Evolutionary conservation across 2,329 filamentous ascomycete species (phyloP).

Genomic region (Ophiosphaerella korrae): DNA sequence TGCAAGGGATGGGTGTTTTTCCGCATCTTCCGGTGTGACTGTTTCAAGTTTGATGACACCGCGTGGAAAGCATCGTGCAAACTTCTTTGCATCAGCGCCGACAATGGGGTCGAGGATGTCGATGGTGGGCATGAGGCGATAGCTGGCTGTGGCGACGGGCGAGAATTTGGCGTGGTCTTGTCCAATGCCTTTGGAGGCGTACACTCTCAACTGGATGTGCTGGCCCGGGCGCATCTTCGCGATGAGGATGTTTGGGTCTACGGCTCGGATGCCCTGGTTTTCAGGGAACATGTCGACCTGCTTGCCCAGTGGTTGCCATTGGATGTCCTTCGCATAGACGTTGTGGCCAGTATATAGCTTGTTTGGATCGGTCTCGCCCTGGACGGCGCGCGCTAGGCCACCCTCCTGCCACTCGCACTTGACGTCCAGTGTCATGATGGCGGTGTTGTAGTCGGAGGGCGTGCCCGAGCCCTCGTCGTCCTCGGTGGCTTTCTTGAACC

Average conservation of each 20-base stretch:
- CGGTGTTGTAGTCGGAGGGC: conserved; percentile 81
- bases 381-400: conserved; percentile 60
- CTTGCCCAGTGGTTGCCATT: conserved; percentile 75
- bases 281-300: conserved; percentile 39
- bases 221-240: conserved; percentile 93
- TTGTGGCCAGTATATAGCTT: conserved; percentile 87
- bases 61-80: conserved; percentile 83
- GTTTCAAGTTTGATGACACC: conserved; percentile 84
- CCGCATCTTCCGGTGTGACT: conserved; percentile 70
- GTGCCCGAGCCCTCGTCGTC: conserved; percentile 47
- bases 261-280: conserved; percentile 71
- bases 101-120: conserved; percentile 82
- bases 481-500: conserved; percentile 73
- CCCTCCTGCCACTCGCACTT: conserved; percentile 80
- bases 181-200: conserved; percentile 93
- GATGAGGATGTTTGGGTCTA: conserved; percentile 91
- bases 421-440: conserved; percentile 76
- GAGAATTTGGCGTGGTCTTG: conserved; percentile 97
- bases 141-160: conserved; percentile 91
- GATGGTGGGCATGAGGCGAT: conserved; percentile 88
- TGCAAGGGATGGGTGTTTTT: conserved; percentile 66
- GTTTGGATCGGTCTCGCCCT: conserved; percentile 76
- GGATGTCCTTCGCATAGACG: conserved; percentile 61
- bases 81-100: conserved; percentile 85
- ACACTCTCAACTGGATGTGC: conserved; percentile 82